A percentile compares a stretch with the other conserved stretches of the same genome.
Evolutionary conservation across 2,329 filamentous ascomycete species (phyloP).

Genomic region (Diaporthe capsici): DNA sequence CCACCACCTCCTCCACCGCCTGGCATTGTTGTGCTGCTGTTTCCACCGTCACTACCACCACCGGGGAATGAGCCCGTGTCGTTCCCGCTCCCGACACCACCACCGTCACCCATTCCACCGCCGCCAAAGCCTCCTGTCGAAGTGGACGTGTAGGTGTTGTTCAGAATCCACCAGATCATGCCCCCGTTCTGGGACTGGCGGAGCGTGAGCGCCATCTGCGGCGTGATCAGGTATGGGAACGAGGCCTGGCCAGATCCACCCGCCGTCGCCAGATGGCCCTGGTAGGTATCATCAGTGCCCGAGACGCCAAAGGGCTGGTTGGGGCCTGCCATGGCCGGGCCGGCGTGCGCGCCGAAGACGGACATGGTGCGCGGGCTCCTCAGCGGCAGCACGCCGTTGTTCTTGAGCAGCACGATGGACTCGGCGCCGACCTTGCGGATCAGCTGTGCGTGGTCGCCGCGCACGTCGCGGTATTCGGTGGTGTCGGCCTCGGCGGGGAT

Average conservation of each 20-base stretch:
- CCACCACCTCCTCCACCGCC: slow-evolving; percentile 25
- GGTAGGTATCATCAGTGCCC: slow-evolving; percentile 37
- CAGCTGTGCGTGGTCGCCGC: slow-evolving; percentile 67
- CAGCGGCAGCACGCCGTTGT: slow-evolving; percentile 70
- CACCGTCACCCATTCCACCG: not conserved
- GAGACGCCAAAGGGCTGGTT: slow-evolving; percentile 38
- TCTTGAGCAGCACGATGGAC: slow-evolving; percentile 76
- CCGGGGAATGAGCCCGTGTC: not conserved
- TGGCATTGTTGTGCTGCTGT: slow-evolving; percentile 19
- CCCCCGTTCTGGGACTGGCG: slow-evolving; percentile 56
- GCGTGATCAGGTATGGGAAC: slow-evolving; percentile 67
- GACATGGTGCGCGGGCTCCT: slow-evolving; percentile 59
- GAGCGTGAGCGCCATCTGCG: slow-evolving; percentile 64
- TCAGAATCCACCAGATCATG: slow-evolving; percentile 61
- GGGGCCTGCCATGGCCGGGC: slow-evolving; percentile 69
- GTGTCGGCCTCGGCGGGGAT: slow-evolving; percentile 62
- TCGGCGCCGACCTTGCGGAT: slow-evolving; percentile 66
- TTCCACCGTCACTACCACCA: slow-evolving; percentile 11
- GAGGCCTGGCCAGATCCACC: slow-evolving; percentile 67
- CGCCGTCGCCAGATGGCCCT: slow-evolving; percentile 61
- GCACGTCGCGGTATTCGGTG: slow-evolving; percentile 64
- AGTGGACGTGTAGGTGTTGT: slow-evolving; percentile 48
- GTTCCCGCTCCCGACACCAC: not conserved
- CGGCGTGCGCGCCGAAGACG: slow-evolving; percentile 69
- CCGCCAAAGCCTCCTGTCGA: slow-evolving; percentile 31